phyloP scores from a whole-genome alignment of 2,329 filamentous ascomycete species.

The Rutstroemia sydowiana region DNA sequence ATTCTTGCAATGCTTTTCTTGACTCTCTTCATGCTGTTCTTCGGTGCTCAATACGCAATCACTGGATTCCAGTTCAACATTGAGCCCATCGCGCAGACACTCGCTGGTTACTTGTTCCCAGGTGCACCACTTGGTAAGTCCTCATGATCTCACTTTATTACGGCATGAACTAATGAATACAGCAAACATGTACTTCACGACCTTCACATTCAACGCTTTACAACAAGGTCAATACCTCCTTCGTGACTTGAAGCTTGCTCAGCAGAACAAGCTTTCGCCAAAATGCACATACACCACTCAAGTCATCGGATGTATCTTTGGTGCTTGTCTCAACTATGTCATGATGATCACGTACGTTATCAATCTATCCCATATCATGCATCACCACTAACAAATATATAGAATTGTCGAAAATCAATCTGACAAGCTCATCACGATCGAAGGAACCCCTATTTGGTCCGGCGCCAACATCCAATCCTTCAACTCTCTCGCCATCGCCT shows the following conservation, averaged over 20 bases:
- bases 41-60: slow-evolving; percentile 35
- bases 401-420: slow-evolving; percentile 59
- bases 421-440: slow-evolving; percentile 51
- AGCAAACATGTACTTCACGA: slow-evolving; percentile 68
- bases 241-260: slow-evolving; percentile 43
- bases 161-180: neutral
- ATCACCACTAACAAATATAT: slow-evolving; percentile 47
- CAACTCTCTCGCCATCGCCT: slow-evolving; percentile 63
- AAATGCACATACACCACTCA: slow-evolving; percentile 31
- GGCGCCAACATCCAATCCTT: slow-evolving; percentile 49
- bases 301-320: slow-evolving; percentile 35
- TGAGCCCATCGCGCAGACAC: slow-evolving; percentile 41
- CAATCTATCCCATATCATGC: slow-evolving; percentile 31
- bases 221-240: slow-evolving; percentile 39
- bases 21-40: slow-evolving; percentile 25
- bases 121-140: slow-evolving; percentile 48
- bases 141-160: neutral
- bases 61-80: slow-evolving; percentile 41
- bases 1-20: slow-evolving; percentile 25
- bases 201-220: slow-evolving; percentile 49
- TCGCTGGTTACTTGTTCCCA: slow-evolving; percentile 38
- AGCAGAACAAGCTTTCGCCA: slow-evolving; percentile 41
- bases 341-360: slow-evolving; percentile 45
- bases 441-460: slow-evolving; percentile 53
- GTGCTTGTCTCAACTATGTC: slow-evolving; percentile 44